These are phyloP conservation scores for Pythium insidiosum DNA, from an alignment of 352 stramenopile species.

Conservation along the genomic window DNA sequence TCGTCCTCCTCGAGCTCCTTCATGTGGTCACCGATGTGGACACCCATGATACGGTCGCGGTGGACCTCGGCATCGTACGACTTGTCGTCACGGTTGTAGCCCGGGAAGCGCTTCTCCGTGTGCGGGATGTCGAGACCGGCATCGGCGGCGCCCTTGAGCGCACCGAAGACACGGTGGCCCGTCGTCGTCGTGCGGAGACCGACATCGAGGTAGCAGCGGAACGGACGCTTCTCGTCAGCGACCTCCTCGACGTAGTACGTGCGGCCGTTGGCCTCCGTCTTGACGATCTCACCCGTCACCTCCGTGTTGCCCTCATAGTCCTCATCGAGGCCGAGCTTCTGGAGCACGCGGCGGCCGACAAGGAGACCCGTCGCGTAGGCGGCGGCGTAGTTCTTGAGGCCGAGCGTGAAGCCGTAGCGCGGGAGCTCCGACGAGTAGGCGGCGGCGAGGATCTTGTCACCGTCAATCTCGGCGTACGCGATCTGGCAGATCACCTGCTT, in stretches of 20 bases:
- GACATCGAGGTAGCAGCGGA: slow-evolving; percentile 97
- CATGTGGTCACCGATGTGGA: slow-evolving; percentile 99
- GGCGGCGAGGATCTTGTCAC: slow-evolving; percentile 94
- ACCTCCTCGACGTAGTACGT: slow-evolving; percentile 99
- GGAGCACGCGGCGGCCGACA: slow-evolving; percentile 92
- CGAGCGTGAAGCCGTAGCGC: slow-evolving; percentile 94
- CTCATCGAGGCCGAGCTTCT: slow-evolving; percentile 97
- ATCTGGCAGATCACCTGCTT: slow-evolving; percentile 98
- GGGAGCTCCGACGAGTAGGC: slow-evolving; percentile 95
- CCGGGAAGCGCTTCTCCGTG: slow-evolving; percentile 98
- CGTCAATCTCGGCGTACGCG: slow-evolving; percentile 97
- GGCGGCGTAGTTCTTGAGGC: slow-evolving; percentile 99
- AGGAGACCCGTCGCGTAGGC: slow-evolving; percentile 97
- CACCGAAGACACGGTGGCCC: slow-evolving; percentile 98
- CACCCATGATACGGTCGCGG: slow-evolving; percentile 97
- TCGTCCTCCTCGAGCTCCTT: slow-evolving; percentile 99
- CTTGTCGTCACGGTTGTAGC: slow-evolving; percentile 98
- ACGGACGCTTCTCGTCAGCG: slow-evolving; percentile 96
- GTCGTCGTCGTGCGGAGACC: slow-evolving; percentile 96
- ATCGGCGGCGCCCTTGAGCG: slow-evolving; percentile 98
- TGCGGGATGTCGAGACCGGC: slow-evolving; percentile 98
- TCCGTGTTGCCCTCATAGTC: slow-evolving; percentile 97
- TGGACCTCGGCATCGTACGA: slow-evolving; percentile 98
- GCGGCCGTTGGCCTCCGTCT: slow-evolving; percentile 92
- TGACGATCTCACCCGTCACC: slow-evolving; percentile 94